Evolutionary conservation across 345 rosid species (phyloP).

Genomic region (Linum trigynum): DNA sequence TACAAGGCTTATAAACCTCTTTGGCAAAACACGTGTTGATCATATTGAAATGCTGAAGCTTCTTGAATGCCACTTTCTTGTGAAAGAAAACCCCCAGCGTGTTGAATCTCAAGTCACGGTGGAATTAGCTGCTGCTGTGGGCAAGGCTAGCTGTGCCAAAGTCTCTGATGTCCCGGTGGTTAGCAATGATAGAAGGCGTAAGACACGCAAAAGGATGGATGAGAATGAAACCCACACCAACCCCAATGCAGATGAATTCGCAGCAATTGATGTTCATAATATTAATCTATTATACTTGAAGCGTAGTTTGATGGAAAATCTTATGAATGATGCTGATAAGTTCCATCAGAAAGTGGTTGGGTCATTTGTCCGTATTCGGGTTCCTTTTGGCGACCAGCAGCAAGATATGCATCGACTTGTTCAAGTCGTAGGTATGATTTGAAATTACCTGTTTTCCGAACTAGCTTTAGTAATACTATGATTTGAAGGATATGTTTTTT

Average conservation of each 20-base stretch:
- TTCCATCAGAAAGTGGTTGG: slow-evolving; percentile 76
- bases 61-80: slow-evolving; percentile 67
- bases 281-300: slow-evolving; percentile 61
- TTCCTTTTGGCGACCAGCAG: slow-evolving; percentile 54
- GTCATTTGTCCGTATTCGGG: slow-evolving; percentile 69
- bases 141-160: slow-evolving; percentile 19
- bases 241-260: slow-evolving; percentile 44
- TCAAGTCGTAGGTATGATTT: slow-evolving; percentile 67
- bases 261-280: slow-evolving; percentile 83
- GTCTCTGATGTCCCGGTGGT: slow-evolving; percentile 17
- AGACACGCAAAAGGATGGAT: slow-evolving; percentile 39
- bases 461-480: slow-evolving; percentile 10
- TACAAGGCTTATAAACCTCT: slow-evolving; percentile 51
- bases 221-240: slow-evolving; percentile 30
- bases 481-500: not conserved
- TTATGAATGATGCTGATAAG: slow-evolving; percentile 55
- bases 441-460: slow-evolving; percentile 9
- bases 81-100: slow-evolving; percentile 31
- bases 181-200: slow-evolving; percentile 42
- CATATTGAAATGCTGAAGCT: slow-evolving; percentile 91
- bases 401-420: slow-evolving; percentile 78
- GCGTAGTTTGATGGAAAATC: slow-evolving; percentile 54
- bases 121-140: slow-evolving; percentile 28
- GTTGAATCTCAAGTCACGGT: slow-evolving; percentile 21
- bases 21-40: slow-evolving; percentile 58